phyloP scores from a whole-genome alignment of 2,329 filamentous ascomycete genomes.

The Fusarium cicatricum region DNA sequence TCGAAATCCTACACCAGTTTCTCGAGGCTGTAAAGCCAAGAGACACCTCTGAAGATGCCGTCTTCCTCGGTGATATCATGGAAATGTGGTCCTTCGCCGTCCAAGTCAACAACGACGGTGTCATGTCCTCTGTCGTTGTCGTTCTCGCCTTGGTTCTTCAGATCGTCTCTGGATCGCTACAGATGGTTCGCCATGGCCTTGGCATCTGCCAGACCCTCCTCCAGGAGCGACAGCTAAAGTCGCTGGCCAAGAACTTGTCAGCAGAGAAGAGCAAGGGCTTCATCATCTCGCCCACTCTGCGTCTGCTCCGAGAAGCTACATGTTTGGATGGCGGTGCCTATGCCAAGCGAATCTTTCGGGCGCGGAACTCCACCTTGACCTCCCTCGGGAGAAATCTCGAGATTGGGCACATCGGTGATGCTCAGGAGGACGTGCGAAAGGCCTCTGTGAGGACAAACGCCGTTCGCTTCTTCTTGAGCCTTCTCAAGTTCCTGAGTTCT shows the following conservation, averaged over 20 bases:
- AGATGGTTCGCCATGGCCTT: constrained; percentile 78
- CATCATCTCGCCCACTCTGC: constrained; percentile 86
- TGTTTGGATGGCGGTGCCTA: constrained; percentile 85
- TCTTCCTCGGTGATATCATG: constrained; percentile 80
- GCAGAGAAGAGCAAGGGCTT: constrained; percentile 85
- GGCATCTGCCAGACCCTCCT: constrained; percentile 83
- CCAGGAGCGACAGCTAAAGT: constrained; percentile 80
- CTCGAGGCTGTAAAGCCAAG: constrained; percentile 64
- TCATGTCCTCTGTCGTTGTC: constrained; percentile 82
- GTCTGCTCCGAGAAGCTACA: constrained; percentile 85
- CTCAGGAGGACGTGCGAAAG: constrained; percentile 69
- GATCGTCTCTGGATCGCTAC: constrained; percentile 75
- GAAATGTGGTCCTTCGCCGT: constrained; percentile 88
- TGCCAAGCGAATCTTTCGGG: constrained; percentile 79
- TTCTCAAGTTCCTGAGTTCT: constrained; percentile 79
- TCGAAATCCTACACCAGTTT: constrained; percentile 73
- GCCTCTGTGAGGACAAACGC: constrained; percentile 86
- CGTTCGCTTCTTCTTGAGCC: constrained; percentile 79
- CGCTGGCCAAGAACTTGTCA: constrained; percentile 80
- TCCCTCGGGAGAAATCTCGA: constrained; percentile 82
- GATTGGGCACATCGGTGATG: constrained; percentile 66
- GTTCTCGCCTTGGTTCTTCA: constrained; percentile 84
- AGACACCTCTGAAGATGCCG: constrained; percentile 55
- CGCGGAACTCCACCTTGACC: constrained; percentile 80
- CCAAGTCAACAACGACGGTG: constrained; percentile 79